Evolutionary conservation across 176 grass and related monocot species (phyloP), one percentile per base, ranked within the genome.

Genomic region (Secale cereale): DNA sequence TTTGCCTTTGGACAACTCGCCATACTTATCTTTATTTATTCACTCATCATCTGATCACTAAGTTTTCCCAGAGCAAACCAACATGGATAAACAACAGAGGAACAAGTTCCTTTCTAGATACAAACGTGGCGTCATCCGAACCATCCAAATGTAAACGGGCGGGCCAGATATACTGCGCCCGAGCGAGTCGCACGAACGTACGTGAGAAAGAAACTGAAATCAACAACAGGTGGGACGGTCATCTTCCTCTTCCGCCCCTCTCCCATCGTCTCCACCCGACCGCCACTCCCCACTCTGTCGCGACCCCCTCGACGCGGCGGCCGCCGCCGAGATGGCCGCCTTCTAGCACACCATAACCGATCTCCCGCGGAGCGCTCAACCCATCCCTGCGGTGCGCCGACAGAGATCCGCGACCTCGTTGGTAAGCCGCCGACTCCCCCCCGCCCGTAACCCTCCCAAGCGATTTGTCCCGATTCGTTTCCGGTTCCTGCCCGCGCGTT

Each of bases 151-250:
- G 10, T 56, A 33, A 45, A 29, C 8, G 39, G 27, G 30, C 65
- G 64, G 39, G 6, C 54, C 88, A 78, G 88, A 90, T 86, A 30
- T 12, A 25, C 29, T 65, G 25, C 23, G 19, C 39, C 6, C 9
- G 29, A 32, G 20, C 12, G 26, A 4, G 36, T 13, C 29, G 5
- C 31, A 5, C 63, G 7, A 65, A 52, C 40, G 25, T 74, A 82
- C 50, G 45, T 22, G 31, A 36, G 29, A 68, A 52, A 7, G 20
- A 45, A 64, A 68, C 63, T 19, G 68, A 71, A 73, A 73, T 17
- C 48, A 52, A 52, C 70, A 41, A 43, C 70, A 23, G 40, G 70
- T 20, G 26, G 59, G 62, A 20, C 28, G 25, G 32, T 46, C 80
- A n/a, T 62, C 77, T 50, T 43, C 80, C 6, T 6, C 27, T 2